These are phyloP conservation scores for Volvox carteri DNA, from an alignment of 163 green algal genomes.

Conservation along the genomic window DNA sequence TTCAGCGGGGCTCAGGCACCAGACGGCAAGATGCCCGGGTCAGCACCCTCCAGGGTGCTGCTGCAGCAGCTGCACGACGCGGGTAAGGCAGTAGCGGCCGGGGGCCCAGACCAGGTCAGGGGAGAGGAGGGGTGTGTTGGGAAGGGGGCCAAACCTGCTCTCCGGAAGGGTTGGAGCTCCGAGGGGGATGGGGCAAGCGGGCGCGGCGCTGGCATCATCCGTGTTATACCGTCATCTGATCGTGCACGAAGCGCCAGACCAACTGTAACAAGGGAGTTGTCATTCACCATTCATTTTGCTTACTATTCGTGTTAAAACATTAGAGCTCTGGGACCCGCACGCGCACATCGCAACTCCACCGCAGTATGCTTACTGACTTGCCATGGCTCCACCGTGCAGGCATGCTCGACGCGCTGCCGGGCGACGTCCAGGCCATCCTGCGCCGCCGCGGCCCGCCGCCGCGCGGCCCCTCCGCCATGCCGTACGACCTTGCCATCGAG, in stretches of 20 bases:
- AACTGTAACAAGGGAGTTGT: no score
- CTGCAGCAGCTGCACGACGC: conserved; percentile 77
- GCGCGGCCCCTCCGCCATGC: conserved; percentile 16
- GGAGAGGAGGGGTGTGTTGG: neutral
- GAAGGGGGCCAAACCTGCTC: no score
- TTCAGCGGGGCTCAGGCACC: conserved; percentile 62
- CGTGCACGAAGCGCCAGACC: no score
- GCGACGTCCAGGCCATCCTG: conserved; percentile 63
- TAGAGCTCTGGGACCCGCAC: no score
- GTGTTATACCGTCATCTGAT: no score
- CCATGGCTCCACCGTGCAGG: conserved; percentile 57
- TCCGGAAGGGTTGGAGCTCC: neutral
- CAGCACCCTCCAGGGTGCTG: conserved; percentile 59
- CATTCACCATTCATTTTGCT: no score
- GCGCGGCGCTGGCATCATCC: no score
- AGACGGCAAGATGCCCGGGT: conserved; percentile 47
- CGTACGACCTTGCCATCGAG: conserved; percentile 69
- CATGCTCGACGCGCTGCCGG: conserved; percentile 67
- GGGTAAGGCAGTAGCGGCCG: conserved; percentile 6
- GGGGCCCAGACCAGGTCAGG: neutral
- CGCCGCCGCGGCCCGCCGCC: conserved; percentile 28
- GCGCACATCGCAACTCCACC: no score
- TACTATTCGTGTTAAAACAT: no score
- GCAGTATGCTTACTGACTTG: no score
- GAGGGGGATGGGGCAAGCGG: neutral